Evolutionary conservation across 768 basidiomycete species (phyloP).

Genomic region (Phanerochaete sordida): DNA sequence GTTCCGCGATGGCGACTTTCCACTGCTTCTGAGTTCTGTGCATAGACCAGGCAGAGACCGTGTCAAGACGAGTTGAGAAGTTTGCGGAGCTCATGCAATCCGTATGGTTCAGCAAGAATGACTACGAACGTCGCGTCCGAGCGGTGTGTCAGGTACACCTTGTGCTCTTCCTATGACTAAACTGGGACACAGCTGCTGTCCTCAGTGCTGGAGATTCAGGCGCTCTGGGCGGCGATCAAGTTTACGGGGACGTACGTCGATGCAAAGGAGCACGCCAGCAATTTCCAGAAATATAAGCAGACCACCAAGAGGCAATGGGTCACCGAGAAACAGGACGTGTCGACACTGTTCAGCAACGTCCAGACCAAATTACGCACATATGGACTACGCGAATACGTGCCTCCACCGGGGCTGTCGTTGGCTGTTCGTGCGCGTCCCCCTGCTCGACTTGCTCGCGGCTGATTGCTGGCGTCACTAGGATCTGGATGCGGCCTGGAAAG

Average conservation of each 20-base stretch:
- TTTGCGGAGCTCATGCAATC: slow-evolving; percentile 96
- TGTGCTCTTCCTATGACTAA: slow-evolving; percentile 2
- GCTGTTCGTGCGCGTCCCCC: slow-evolving; percentile 36
- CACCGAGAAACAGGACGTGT: slow-evolving; percentile 83
- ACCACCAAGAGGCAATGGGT: slow-evolving; percentile 87
- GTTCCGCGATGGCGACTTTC: slow-evolving; percentile 17
- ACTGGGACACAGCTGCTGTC: slow-evolving; percentile 49
- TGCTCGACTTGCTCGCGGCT: neutral
- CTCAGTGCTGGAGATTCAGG: slow-evolving; percentile 63
- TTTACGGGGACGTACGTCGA: slow-evolving; percentile 78
- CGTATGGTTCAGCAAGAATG: slow-evolving; percentile 82
- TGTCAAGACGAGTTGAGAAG: slow-evolving; percentile 89
- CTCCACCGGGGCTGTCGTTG: slow-evolving; percentile 65
- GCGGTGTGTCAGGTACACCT: slow-evolving; percentile 47
- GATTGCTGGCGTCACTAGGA: slow-evolving; percentile 37
- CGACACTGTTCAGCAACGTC: slow-evolving; percentile 86
- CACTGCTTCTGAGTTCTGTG: neutral
- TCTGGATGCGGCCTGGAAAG: slow-evolving; percentile 75
- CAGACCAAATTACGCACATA: slow-evolving; percentile 94
- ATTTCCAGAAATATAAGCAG: slow-evolving; percentile 79
- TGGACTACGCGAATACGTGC: slow-evolving; percentile 78
- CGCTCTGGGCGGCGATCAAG: slow-evolving; percentile 60
- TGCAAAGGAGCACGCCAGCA: slow-evolving; percentile 70
- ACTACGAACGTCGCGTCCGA: slow-evolving; percentile 86
- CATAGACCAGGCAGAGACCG: slow-evolving; percentile 91